Percentiles rank a stretch among this genome's conserved stretches.
phyloP scores from a whole-genome alignment of 306 rosid genomes.

The Hippophae rhamnoides region DNA sequence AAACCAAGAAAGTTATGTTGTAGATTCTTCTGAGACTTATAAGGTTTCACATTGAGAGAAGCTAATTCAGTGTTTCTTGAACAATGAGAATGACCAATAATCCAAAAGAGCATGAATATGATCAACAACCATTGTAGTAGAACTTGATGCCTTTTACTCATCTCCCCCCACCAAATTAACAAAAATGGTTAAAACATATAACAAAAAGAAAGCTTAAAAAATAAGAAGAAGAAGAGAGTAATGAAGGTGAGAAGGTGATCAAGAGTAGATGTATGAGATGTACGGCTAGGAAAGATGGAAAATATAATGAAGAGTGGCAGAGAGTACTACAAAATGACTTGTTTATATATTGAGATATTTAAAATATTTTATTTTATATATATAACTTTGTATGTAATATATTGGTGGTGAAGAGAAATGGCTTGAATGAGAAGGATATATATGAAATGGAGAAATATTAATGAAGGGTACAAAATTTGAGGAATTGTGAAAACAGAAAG shows the following conservation, averaged over 20 bases:
- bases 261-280: too few relatives aligned
- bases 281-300: too few relatives aligned
- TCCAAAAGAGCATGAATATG: constrained; percentile 24
- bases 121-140: constrained; percentile 22
- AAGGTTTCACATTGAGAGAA: constrained; percentile 27
- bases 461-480: constrained; percentile 19
- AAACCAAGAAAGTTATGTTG: constrained; percentile 34
- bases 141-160: constrained; percentile 32
- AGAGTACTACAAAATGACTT: too few relatives aligned
- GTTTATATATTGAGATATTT: too few relatives aligned
- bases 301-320: too few relatives aligned
- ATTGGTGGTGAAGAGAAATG: constrained; percentile 7
- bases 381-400: neutral
- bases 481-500: constrained; percentile 29
- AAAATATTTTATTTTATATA: too few relatives aligned
- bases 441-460: constrained; percentile 12
- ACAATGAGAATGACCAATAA: constrained; percentile 22
- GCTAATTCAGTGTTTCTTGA: constrained; percentile 27
- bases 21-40: constrained; percentile 21
- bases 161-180: constrained; percentile 13
- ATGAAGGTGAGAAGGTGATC: too few relatives aligned
- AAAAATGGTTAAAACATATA: neutral
- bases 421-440: constrained; percentile 19
- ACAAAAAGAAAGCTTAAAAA: constrained; percentile 6
- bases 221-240: neutral